Base-by-base conservation (phyloP, 1,139 yeast genomes). In the Barnettozyma hawaiiensis region DNA sequence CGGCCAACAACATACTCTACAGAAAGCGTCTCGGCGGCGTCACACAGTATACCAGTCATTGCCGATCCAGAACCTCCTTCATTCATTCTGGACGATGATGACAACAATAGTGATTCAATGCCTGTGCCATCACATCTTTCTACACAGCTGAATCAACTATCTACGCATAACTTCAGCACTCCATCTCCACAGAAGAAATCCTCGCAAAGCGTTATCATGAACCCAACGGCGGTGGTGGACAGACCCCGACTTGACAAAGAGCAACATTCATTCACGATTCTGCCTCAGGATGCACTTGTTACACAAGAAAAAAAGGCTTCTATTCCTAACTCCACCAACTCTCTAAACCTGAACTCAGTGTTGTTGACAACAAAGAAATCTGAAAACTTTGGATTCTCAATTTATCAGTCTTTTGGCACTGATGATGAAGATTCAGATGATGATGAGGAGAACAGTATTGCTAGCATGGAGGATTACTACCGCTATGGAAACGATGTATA, bases 391-490 rank as follows among this genome's bases (percentile, higher is more conserved):
- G 45, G 45, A 8, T 42, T 42, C 12, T 35, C 41, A 11, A 42
- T 42, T 6, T 42, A 42, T 31, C 45, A 42, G 21, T 35, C 32
- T n/a, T 42, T 31, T 20, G 41, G 48, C 10, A 47, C 58, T 8
- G 53, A 53, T 32, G 51, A 48, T 23, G 55, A 50, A 3, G 51
- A 51, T 11, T 52, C 56, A 2, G 42, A 54, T 16, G 48, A 47
- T 28, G 58, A 53, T 35, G 55, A 50, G 15, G 3, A 50, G 15
- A 2, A 53, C 50, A 22, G 47, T 29, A 35, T 51, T 47, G 41
- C 49, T 44, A 41, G 43, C 20, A 26, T 27, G 20, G 44, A 37
- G 28, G 37, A 41, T 23, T 36, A 36, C 32, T 19, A 24, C 29
- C 20, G 45, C 31, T 31, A 27, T 33, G 44, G 29, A 16, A 31